phyloP scores from a whole-genome alignment of 495 filamentous ascomycete genomes.

The Aspergillus leporis region DNA sequence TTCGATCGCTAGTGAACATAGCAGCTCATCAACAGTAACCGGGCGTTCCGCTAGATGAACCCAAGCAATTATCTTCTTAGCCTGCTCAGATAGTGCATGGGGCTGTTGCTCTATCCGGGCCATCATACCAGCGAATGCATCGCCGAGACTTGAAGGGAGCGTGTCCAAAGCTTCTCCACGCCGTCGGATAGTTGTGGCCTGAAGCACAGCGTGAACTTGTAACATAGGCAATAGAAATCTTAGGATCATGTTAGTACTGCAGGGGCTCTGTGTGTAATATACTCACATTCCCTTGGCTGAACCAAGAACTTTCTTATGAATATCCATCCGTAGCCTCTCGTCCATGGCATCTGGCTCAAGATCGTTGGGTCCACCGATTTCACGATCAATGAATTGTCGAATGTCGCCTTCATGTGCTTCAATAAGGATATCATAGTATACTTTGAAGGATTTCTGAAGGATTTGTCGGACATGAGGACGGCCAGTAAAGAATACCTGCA shows the following conservation, averaged over 20 bases:
- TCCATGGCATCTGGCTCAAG: slow-evolving; percentile 22
- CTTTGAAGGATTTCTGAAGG: slow-evolving; percentile 15
- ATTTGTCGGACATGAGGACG: slow-evolving; percentile 15
- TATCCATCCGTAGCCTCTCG: slow-evolving; percentile 15
- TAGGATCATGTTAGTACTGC: slow-evolving; percentile 7
- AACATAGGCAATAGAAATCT: slow-evolving; percentile 23
- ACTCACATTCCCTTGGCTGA: slow-evolving; percentile 21
- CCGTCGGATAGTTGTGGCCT: slow-evolving; percentile 17
- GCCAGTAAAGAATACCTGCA: slow-evolving; percentile 17
- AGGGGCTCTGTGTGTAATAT: too few species aligned
- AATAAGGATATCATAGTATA: slow-evolving; percentile 14
- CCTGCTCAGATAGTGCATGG: slow-evolving; percentile 5
- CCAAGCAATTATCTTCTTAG: slow-evolving; percentile 20
- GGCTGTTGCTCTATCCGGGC: slow-evolving; percentile 20
- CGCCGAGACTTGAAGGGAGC: slow-evolving; percentile 16
- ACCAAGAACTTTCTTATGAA: slow-evolving; percentile 12
- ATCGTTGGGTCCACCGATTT: slow-evolving; percentile 24
- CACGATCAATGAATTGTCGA: slow-evolving; percentile 13
- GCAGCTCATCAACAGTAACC: slow-evolving; percentile 19
- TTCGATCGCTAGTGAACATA: slow-evolving; percentile 16
- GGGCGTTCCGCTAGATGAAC: slow-evolving; percentile 17
- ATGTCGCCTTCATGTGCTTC: slow-evolving; percentile 21
- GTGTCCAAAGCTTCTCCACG: slow-evolving; percentile 17
- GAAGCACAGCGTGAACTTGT: slow-evolving; percentile 19
- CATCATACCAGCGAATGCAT: slow-evolving; percentile 16